phyloP scores from a whole-genome alignment of 352 stramenopile species.

The Phytophthora quininea region DNA sequence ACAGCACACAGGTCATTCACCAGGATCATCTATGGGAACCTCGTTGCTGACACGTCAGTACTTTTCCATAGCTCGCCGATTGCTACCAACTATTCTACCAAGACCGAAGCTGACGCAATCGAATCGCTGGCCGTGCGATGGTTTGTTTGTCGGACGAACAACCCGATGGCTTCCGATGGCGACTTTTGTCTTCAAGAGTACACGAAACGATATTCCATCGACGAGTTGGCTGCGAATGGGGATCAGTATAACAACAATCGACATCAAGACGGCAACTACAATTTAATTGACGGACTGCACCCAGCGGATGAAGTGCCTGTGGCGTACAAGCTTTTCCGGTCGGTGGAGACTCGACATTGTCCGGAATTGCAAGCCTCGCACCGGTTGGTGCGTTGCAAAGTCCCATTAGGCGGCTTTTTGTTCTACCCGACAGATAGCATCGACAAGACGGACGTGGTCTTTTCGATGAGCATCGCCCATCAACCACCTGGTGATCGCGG shows the following conservation, averaged over 20 bases:
- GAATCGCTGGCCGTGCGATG: constrained; percentile 74
- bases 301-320: constrained; percentile 38
- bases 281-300: constrained; percentile 19
- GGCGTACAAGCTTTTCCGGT: constrained; percentile 78
- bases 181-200: constrained; percentile 82
- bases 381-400: constrained; percentile 57
- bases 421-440: constrained; percentile 66
- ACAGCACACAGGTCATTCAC: constrained; percentile 73
- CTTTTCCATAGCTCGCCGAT: constrained; percentile 62
- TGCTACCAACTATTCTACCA: constrained; percentile 11
- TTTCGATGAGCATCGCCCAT: constrained; percentile 65
- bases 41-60: constrained; percentile 74
- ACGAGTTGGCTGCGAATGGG: constrained; percentile 44
- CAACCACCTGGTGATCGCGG: constrained; percentile 8
- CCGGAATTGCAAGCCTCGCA: constrained; percentile 69
- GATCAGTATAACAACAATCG: constrained; percentile 44
- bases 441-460: constrained; percentile 78
- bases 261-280: constrained; percentile 15
- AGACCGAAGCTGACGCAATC: constrained; percentile 16
- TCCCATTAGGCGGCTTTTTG: constrained; percentile 73
- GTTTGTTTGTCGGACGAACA: constrained; percentile 68
- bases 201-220: constrained; percentile 59
- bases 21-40: constrained; percentile 75
- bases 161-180: constrained; percentile 69
- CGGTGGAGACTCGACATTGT: constrained; percentile 69